A percentile compares a stretch with the other conserved stretches of the same genome.
Conservation (phyloP, 441 rosid genomes). For the Jatropha podagrica region DNA sequence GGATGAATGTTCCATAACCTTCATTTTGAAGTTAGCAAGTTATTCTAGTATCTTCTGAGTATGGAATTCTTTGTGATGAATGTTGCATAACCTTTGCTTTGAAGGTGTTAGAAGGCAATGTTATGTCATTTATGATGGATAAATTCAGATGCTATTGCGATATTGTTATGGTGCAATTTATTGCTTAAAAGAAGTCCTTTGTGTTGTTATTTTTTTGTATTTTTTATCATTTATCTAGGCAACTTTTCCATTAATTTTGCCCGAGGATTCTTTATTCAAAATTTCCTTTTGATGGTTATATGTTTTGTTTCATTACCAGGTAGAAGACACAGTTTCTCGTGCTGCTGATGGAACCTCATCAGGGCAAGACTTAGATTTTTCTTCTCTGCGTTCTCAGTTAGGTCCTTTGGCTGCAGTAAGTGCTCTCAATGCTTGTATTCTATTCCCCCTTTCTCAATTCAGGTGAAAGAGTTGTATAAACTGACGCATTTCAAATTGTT, state of each 20-base stretch:
- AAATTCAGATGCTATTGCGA: background rate
- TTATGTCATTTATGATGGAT: background rate
- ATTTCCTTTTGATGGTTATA: slow-evolving; percentile 12
- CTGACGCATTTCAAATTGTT: slow-evolving; percentile 34
- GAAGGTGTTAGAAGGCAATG: background rate
- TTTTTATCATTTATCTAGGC: background rate
- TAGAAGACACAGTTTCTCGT: slow-evolving; percentile 80
- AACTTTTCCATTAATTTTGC: background rate
- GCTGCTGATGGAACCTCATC: slow-evolving; percentile 77
- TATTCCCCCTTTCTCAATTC: slow-evolving; percentile 12
- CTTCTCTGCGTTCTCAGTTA: slow-evolving; percentile 68
- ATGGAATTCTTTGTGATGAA: background rate
- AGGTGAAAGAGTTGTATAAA: slow-evolving; percentile 6
- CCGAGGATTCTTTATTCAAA: background rate
- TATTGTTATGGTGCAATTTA: background rate
- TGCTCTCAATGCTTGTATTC: slow-evolving; percentile 27
- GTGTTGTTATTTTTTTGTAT: background rate
- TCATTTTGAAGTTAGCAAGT: background rate
- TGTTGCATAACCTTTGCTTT: background rate
- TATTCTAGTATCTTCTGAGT: background rate
- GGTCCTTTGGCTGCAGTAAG: slow-evolving; percentile 94
- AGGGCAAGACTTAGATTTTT: slow-evolving; percentile 79
- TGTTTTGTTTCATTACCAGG: slow-evolving; percentile 48
- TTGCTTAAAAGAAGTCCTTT: background rate
- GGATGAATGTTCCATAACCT: background rate